Evolutionary conservation across 805 yeast genomes (phyloP), one percentile per base, ranked within the genome.

Genomic region (Metschnikowia shivogae): DNA sequence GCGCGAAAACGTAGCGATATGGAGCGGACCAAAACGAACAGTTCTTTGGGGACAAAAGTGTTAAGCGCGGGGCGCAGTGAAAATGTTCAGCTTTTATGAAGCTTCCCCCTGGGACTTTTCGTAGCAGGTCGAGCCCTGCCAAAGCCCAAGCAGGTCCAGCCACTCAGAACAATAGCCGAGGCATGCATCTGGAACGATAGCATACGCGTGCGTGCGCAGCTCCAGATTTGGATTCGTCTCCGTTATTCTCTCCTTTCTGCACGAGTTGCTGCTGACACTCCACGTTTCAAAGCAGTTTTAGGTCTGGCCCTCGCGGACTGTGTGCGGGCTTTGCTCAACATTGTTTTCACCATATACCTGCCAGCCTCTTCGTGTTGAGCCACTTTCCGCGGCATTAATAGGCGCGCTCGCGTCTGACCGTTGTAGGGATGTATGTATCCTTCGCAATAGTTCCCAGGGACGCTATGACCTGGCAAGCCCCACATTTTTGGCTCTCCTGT

Each of bases 191-290:
- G 34, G 19, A 37, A 36, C 28, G 39, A 17, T 36, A 10, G 17
- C 40, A 37, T 32, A 37, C 40, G 40, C 40, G 40, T 37, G 34
- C 12, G 29, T 34, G 40, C 40, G 40, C 40, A 29, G 40, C 40
- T 29, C 34, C 40, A 37, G 40, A 37, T 37, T 37, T 29, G 26
- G 34, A 37, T 30, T 34, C 33, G 17, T n/a, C 26, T 19, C 12
- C 11, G n/a, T 10, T n/a, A n/a, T n/a, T 37, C 19, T 8, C 34
- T 9, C 34, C 30, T 9, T 28, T 28, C 27, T 29, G 40, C 34
- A 28, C 33, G 10, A n/a, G 7, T 10, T 19, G 32, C 12, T 29
- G 13, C 32, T 12, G 32, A 11, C 13, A 5, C 12, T 4, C 9
- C 13, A 29, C n/a, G n/a, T 29, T 29, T n/a, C 13, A 3, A n/a